These are phyloP conservation scores for Rhodosporidiobolus sp. DNA, from an alignment of 768 basidiomycete genomes.

Conservation along the genomic window DNA sequence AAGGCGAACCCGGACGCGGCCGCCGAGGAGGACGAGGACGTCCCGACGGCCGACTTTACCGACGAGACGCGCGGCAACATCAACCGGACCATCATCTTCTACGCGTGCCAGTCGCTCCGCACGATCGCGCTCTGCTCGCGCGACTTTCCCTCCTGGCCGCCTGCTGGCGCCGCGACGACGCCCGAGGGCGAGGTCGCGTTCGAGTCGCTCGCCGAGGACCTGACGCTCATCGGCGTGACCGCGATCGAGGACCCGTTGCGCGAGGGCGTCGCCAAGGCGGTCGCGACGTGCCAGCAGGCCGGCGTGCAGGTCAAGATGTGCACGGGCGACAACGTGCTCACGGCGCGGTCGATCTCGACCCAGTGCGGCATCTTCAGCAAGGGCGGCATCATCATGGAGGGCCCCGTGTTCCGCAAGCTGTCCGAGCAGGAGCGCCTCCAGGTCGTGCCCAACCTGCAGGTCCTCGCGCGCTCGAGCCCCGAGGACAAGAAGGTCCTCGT, in stretches of 20 bases:
- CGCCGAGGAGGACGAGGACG: conserved; percentile 38
- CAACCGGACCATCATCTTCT: conserved; percentile 87
- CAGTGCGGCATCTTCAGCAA: conserved; percentile 94
- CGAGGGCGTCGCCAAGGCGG: conserved; percentile 81
- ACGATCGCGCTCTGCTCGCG: conserved; percentile 92
- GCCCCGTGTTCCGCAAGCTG: conserved; percentile 83
- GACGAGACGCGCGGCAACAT: conserved; percentile 74
- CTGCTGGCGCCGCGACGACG: conserved; percentile 48
- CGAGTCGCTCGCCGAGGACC: conserved; percentile 63
- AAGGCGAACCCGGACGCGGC: conserved; percentile 33
- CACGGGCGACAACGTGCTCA: conserved; percentile 60
- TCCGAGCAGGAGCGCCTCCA: conserved; percentile 67
- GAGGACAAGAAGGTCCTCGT: conserved; percentile 95
- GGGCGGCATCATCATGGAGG: conserved; percentile 97
- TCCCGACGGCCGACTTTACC: conserved; percentile 60
- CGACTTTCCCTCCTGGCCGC: conserved; percentile 84
- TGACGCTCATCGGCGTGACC: conserved; percentile 82
- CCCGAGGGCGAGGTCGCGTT: conserved; percentile 50
- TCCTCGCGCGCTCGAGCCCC: conserved; percentile 93
- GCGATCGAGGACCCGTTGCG: conserved; percentile 97
- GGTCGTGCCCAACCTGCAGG: conserved; percentile 86
- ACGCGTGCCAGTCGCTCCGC: conserved; percentile 90
- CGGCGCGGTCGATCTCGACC: conserved; percentile 88
- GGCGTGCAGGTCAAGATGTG: conserved; percentile 97
- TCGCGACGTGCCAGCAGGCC: conserved; percentile 77